Evolutionary conservation across 306 rosid species (phyloP).

Genomic region (Quercus ilex): DNA sequence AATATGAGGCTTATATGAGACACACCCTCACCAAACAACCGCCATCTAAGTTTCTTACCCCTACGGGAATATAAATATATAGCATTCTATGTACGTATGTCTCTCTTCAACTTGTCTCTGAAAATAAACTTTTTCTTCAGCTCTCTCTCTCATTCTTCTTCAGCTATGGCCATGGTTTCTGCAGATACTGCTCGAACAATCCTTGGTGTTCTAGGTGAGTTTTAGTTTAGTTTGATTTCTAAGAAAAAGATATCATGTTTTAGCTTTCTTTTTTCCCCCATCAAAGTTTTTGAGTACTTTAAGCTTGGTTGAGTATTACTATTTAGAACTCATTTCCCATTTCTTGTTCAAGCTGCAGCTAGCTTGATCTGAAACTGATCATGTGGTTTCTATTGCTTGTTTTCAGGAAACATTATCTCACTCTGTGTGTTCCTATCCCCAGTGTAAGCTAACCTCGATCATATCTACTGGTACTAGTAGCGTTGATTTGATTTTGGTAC

Average conservation of each 20-base stretch:
- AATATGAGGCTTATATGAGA: not conserved
- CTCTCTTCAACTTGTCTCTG: not conserved
- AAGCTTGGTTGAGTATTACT: not conserved
- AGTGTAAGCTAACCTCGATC: slow-evolving; percentile 46
- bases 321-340: not conserved
- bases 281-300: not conserved
- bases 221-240: not conserved
- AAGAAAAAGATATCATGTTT: not conserved
- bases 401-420: slow-evolving; percentile 81
- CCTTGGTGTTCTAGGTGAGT: slow-evolving; percentile 66
- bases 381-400: slow-evolving; percentile 4
- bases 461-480: not conserved
- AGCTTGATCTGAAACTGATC: not conserved
- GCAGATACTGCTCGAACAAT: slow-evolving; percentile 57
- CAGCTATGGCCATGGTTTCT: slow-evolving; percentile 49
- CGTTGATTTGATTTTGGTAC: not conserved
- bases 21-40: slow-evolving; percentile 7
- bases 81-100: not conserved
- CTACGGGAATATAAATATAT: not conserved
- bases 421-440: slow-evolving; percentile 76
- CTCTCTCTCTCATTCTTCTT: not conserved
- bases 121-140: not conserved
- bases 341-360: not conserved
- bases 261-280: not conserved
- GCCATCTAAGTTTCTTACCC: not conserved